Conservation (phyloP, 495 filamentous ascomycete genomes). For the Bacidia rubella region DNA sequence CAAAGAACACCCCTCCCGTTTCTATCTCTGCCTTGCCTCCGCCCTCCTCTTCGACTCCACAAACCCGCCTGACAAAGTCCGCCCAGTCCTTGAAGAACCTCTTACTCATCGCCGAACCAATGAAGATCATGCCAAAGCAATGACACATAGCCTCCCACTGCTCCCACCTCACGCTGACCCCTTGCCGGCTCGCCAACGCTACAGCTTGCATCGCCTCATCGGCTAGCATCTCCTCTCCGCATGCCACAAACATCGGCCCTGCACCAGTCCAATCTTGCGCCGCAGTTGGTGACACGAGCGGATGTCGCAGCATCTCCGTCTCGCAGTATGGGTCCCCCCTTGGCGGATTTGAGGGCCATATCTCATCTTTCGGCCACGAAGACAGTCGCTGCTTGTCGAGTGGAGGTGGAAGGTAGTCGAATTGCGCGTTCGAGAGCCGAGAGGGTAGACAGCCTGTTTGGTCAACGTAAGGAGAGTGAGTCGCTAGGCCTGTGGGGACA, state of each 20-base stretch:
- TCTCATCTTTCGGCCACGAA: constrained; percentile 38
- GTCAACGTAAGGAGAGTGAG: constrained; percentile 65
- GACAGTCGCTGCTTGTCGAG: constrained; percentile 19
- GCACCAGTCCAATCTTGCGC: constrained; percentile 50
- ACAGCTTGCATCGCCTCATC: constrained; percentile 60
- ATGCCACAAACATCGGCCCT: constrained; percentile 57
- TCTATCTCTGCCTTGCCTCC: constrained; percentile 16
- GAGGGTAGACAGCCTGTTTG: constrained; percentile 62
- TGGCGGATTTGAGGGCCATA: constrained; percentile 63
- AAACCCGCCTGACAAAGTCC: constrained; percentile 32
- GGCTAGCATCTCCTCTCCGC: constrained; percentile 67
- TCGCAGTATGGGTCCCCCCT: constrained; percentile 56
- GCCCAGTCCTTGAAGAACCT: constrained; percentile 43
- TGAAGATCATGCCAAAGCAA: constrained; percentile 57
- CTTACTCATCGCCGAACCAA: constrained; percentile 30
- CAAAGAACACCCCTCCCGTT: constrained; percentile 37
- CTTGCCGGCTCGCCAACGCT: constrained; percentile 41
- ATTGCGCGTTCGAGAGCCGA: constrained; percentile 42
- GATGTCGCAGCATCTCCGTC: constrained; percentile 51
- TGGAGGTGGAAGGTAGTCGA: constrained; percentile 59
- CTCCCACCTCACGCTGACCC: constrained; percentile 53
- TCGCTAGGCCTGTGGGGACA: constrained; percentile 56
- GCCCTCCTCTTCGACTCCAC: constrained; percentile 2
- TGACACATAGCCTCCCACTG: constrained; percentile 87
- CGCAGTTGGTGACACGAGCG: constrained; percentile 57